Base-by-base conservation (phyloP, 257 asterid species). In the Voacanga thouarsii region DNA sequence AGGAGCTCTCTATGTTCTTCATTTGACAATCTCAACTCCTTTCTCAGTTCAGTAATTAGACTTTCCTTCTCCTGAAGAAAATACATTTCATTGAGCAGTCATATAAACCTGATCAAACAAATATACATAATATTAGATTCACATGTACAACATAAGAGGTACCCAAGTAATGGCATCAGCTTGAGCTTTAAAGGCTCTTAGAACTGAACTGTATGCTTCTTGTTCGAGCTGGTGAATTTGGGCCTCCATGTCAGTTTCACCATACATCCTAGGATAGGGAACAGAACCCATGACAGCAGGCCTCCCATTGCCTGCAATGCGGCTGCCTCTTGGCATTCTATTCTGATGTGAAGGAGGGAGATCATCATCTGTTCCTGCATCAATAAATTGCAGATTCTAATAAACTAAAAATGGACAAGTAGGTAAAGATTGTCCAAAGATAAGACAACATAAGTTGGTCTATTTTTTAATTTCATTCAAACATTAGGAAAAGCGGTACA, bases 91-190 rank as follows among this genome's bases (percentile, higher is more conserved):
- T 67, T 76, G 72, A 87, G 81, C 84, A 83, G 76, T 83, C 80
- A 84, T 71, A 79, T 71, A 86, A 80, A 84, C 77, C 81, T 78
- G 83, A 83, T 76, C 74, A 79, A 69, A 82, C 77, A 79, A 84
- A 75, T 23, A 76, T 81, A 39, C 49, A 74, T 18, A 71, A 77
- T 77, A 81, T 77, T 75, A 80, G 79, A 78, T 81, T 53, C 72
- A 75, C 72, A 78, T 45, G 70, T 24, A 41, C n/a, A 39, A 73
- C 70, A 55, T 6, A 71, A 65, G 39, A 64, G 24, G 67, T 95
- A 95, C 99, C 99, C 96, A 95, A 59, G 98, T 71, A 87, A 95
- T 91, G 81, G 96, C 92, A 86, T 91, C 97, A 65, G 89, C 97
- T 82, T 91, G 97, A 78, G 98, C 99, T 88, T 89, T 91, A 81